A percentile compares a stretch with the other conserved stretches of the same genome.
phyloP scores from a whole-genome alignment of 2,329 filamentous ascomycete genomes.

The Knoxdaviesia capensis region DNA sequence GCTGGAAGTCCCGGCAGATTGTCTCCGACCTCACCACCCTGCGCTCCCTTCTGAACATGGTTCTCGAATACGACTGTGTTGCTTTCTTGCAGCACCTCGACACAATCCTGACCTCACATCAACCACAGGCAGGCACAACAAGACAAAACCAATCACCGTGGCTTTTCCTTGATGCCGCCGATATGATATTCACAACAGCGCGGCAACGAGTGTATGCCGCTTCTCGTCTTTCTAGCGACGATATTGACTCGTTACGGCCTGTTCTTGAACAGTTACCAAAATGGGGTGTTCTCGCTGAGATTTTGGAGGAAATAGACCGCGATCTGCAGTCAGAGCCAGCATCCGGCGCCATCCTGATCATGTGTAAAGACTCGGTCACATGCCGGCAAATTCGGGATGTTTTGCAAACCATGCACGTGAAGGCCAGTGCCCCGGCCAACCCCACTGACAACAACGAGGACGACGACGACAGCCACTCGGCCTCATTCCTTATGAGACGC shows the following conservation, averaged over 20 bases:
- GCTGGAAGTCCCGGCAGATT: conserved; percentile 87
- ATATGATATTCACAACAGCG: conserved; percentile 82
- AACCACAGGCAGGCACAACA: conserved; percentile 70
- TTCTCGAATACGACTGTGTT: conserved; percentile 76
- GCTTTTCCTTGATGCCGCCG: conserved; percentile 87
- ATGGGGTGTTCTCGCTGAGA: conserved; percentile 74
- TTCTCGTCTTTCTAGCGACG: conserved; percentile 11
- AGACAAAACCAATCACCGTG: conserved; percentile 83
- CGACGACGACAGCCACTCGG: conserved; percentile 37
- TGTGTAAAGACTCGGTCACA: conserved; percentile 78
- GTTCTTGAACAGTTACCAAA: conserved; percentile 91
- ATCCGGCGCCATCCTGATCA: conserved; percentile 81
- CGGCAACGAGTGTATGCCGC: conserved; percentile 73
- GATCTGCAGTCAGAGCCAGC: conserved; percentile 81
- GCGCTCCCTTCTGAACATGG: conserved; percentile 58
- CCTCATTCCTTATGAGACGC: conserved; percentile 72
- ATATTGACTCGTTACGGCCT: conserved; percentile 46
- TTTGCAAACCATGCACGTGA: conserved; percentile 71
- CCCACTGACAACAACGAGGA: conserved; percentile 14
- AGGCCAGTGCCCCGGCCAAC: conserved; percentile 14
- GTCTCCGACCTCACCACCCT: conserved; percentile 75
- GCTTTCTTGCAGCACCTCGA: conserved; percentile 86
- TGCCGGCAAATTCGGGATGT: conserved; percentile 82
- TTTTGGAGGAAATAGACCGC: conserved; percentile 81
- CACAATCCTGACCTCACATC: conserved; percentile 79